Percentiles rank a stretch among this genome's conserved stretches.
These are phyloP conservation scores for Picea abies DNA, from an alignment of 83 land plant genomes.

Conservation along the genomic window DNA sequence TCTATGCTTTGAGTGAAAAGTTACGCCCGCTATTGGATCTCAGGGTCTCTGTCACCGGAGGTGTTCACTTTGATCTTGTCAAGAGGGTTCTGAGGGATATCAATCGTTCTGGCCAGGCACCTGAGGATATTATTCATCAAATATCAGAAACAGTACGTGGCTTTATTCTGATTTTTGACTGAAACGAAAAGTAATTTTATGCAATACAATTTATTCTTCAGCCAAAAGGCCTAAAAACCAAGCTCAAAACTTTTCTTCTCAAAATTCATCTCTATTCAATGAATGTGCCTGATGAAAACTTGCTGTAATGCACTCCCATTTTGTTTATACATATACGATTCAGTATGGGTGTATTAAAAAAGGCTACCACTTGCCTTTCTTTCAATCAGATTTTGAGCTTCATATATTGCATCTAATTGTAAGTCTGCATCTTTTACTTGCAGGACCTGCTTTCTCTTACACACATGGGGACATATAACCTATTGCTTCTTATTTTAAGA, in stretches of 20 bases:
- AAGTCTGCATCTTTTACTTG: slow-evolving; percentile 11
- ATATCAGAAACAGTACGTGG: slow-evolving; percentile 44
- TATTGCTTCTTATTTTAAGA: background rate
- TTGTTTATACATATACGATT: background rate
- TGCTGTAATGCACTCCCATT: background rate
- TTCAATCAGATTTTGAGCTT: background rate
- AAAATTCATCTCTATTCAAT: background rate
- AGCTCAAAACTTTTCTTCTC: background rate
- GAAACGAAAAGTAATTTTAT: background rate
- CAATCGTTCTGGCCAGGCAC: slow-evolving; percentile 44
- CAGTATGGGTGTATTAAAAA: background rate
- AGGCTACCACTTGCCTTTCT: slow-evolving; percentile 7
- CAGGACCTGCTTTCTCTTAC: background rate
- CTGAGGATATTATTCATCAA: slow-evolving; percentile 46
- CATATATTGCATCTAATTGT: background rate
- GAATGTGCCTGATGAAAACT: background rate
- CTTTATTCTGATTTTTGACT: background rate
- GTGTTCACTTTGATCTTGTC: slow-evolving; percentile 54
- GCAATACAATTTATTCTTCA: slow-evolving; percentile 6
- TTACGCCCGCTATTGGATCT: slow-evolving; percentile 40
- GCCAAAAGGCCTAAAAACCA: background rate
- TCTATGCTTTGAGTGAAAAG: slow-evolving; percentile 44
- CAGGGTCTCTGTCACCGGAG: slow-evolving; percentile 46
- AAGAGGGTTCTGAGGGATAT: slow-evolving; percentile 52
- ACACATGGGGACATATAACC: background rate